phyloP scores from a whole-genome alignment of 345 rosid species.

The Euphorbia lathyris region DNA sequence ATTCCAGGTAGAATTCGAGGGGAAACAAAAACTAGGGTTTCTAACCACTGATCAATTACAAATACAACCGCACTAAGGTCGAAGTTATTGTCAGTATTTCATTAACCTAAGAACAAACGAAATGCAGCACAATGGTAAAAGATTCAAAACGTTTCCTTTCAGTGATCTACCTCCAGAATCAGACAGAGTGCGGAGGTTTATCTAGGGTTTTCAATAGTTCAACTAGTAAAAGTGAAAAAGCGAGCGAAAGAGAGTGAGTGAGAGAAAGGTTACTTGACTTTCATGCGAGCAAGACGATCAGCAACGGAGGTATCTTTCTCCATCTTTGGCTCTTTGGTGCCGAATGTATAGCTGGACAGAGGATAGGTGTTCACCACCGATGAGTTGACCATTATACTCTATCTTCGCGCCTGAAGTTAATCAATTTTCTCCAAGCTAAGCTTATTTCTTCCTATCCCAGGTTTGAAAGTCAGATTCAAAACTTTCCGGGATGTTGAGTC shows the following conservation, averaged over 20 bases:
- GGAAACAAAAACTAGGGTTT: conserved; percentile 21
- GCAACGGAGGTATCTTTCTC: conserved; percentile 95
- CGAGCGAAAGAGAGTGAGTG: not conserved
- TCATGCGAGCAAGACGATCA: conserved; percentile 98
- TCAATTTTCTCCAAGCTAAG: not conserved
- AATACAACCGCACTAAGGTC: not conserved
- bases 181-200: conserved; percentile 11
- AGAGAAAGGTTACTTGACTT: conserved; percentile 65
- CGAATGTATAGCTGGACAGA: conserved; percentile 87
- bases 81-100: not conserved
- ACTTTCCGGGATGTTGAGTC: not conserved
- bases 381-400: conserved; percentile 56
- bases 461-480: not conserved
- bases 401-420: not conserved
- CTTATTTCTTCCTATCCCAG: not conserved
- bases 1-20: not conserved
- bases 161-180: too few relatives aligned
- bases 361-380: conserved; percentile 89
- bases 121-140: not conserved
- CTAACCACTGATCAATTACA: conserved; percentile 9
- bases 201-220: conserved; percentile 40
- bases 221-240: not conserved
- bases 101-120: not conserved
- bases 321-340: conserved; percentile 94
- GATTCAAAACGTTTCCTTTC: not conserved